A percentile compares a stretch with the other conserved stretches of the same genome.
These are phyloP conservation scores for Cryptosporidium ubiquitum DNA, from an alignment of 169 alveolate species.

Conservation along the genomic window DNA sequence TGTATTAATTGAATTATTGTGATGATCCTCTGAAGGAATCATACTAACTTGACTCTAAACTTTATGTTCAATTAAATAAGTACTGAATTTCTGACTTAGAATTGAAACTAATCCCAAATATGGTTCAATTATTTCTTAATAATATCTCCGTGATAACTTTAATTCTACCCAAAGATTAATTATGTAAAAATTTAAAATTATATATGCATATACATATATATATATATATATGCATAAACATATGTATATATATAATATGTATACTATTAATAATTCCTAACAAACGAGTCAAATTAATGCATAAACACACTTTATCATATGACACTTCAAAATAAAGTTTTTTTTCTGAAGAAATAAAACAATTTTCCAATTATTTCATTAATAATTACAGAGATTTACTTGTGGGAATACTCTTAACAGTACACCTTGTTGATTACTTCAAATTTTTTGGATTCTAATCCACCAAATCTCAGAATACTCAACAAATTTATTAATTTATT, in stretches of 20 bases:
- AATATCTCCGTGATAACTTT: background rate
- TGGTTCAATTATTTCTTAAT: background rate
- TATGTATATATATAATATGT: background rate
- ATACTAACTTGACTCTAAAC: background rate
- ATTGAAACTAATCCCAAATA: background rate
- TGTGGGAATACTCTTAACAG: conserved; percentile 1
- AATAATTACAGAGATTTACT: background rate
- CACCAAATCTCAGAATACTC: background rate
- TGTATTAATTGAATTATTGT: background rate
- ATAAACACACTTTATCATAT: background rate
- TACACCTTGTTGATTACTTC: background rate
- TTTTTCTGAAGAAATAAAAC: background rate
- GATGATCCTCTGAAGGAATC: background rate
- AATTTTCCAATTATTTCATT: background rate
- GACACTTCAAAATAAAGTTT: background rate
- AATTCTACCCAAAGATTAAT: background rate
- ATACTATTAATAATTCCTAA: background rate
- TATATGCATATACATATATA: conserved; percentile 3
- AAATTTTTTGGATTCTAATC: background rate
- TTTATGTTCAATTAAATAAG: background rate
- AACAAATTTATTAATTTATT: background rate
- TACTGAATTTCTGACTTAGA: background rate
- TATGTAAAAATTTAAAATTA: background rate
- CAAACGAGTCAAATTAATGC: background rate
- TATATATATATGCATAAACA: background rate